Base-by-base conservation (phyloP, 371 early-diverging fungal species). In the Rhizopus sp. region DNA sequence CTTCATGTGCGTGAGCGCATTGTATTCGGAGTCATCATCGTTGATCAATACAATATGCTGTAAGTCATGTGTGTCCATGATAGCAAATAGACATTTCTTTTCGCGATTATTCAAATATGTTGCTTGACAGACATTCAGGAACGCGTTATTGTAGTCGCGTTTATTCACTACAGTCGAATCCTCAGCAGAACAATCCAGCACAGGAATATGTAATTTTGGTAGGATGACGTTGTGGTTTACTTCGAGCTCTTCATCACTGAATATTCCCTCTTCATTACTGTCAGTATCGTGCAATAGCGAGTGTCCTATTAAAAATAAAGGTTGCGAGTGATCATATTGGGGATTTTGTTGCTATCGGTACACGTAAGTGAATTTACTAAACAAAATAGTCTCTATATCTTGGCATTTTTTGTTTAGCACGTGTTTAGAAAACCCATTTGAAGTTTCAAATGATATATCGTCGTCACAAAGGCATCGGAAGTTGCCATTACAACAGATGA, bases 41-140 rank as follows among this genome's bases (percentile, higher is more conserved):
- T 54, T 54, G 46, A 44, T 54, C 55, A 54, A 54, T 54, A 46
- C 34, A 54, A 54, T 54, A 54, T 33, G 45, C 33, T 54, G 55
- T 54, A 54, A 54, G 46, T 45, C 44, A 54, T 54, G 46, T 46
- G 45, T 54, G 55, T 54, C 46, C 55, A 54, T 45, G 55, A 54
- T 54, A 37, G 45, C 32, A 34, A 44, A 37, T 35, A 54, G 55
- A 54, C 55, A 46, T 54, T 54, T 54, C 46, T 54, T 54, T 45
- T 54, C 45, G 55, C 34, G 45, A 45, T 54, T 54, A 39, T 54
- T 16, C 55, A 45, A 54, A 54, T 54, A 45, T 54, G 55, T 35
- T 54, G 55, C 55, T 54, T 54, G 55, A 54, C 55, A 54, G 46
- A 46, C 45, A 54, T 42, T 54, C 55, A 54, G 55, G 34, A 54